Evolutionary conservation across 2,329 filamentous ascomycete species (phyloP), one percentile per base, ranked within the genome.

Genomic region (Colletotrichum scovillei): DNA sequence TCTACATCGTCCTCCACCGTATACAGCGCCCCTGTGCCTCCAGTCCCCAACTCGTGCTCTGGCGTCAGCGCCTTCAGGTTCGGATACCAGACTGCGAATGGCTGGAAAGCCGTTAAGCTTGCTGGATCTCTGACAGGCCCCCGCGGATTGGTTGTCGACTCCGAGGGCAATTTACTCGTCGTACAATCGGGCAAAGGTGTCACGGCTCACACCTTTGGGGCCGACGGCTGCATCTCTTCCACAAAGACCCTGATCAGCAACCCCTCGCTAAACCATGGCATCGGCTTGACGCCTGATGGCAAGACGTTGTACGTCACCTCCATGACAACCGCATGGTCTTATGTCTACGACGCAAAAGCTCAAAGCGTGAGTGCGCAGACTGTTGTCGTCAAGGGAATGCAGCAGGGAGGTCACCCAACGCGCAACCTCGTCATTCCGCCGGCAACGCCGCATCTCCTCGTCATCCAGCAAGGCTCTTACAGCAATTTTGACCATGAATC

Each of bases 271-370:
- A 86, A 84, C 77, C 84, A 85, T 74, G 83, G 82, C 12, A 79
- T 85, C 52, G 79, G 79, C 49, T 77, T 86, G 59, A 81, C 82
- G 0, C 83, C 83, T 2, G 83, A 84, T 64, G 80, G 83, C 64
- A 81, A 74, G 74, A 83, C 80, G 11, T 70, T 85, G 32, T 84
- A 84, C 66, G 83, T 83, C 46, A 82, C 80, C 67, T 81, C 81
- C 52, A 81, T 83, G 77, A 81, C 80, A 19, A 79, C 81, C 1
- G 87, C 88, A 8, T 92, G 85, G 79, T 83, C 86, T 28, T 92
- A 90, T 88, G 80, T 81, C 46, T 93, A 93, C 77, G 84, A 92
- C 78, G 79, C 87, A 9, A 79, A 79, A 6, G 81, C 84, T 6
- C 82, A 84, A 66, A 86, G 86, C 14, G 86, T 86, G 57, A 82